These are phyloP conservation scores for Zoysia japonica DNA, from an alignment of 176 grass and related monocot species.

Conservation along the genomic window DNA sequence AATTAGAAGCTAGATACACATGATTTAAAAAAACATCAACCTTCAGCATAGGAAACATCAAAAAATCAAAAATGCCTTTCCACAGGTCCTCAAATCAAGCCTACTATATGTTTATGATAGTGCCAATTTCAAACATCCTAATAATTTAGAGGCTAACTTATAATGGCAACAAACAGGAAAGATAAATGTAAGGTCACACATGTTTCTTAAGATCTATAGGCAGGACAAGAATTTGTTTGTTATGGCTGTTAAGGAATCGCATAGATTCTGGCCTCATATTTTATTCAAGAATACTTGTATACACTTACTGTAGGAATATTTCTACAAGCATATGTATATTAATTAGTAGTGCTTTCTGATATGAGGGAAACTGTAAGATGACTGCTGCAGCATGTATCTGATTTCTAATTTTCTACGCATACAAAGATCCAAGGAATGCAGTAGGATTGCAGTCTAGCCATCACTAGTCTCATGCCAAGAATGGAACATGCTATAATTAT, in stretches of 20 bases:
- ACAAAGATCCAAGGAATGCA: not conserved
- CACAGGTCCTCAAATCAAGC: not conserved
- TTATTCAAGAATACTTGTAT: constrained; percentile 21
- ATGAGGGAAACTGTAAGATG: constrained; percentile 19
- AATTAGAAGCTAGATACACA: too few species aligned
- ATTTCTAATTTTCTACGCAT: constrained; percentile 10
- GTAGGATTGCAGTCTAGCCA: constrained; percentile 8
- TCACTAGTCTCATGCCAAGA: not conserved
- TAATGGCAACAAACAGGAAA: not conserved
- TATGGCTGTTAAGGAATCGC: not conserved
- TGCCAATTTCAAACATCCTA: not conserved
- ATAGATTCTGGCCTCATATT: not conserved
- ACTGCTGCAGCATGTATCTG: not conserved
- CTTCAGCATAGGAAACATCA: constrained; percentile 4
- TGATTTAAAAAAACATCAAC: not conserved
- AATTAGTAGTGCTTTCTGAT: not conserved
- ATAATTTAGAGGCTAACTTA: not conserved
- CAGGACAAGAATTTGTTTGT: constrained; percentile 10
- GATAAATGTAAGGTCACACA: not conserved
- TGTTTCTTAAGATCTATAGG: constrained; percentile 26
- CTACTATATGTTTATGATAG: not conserved
- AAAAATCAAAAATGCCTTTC: not conserved
- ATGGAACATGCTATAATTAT: constrained; percentile 30
- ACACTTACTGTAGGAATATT: not conserved
- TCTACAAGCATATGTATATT: not conserved